A percentile compares a stretch with the other conserved stretches of the same genome.
phyloP scores from a whole-genome alignment of 371 early-diverging fungal species.

The Rhizopus delemar region DNA sequence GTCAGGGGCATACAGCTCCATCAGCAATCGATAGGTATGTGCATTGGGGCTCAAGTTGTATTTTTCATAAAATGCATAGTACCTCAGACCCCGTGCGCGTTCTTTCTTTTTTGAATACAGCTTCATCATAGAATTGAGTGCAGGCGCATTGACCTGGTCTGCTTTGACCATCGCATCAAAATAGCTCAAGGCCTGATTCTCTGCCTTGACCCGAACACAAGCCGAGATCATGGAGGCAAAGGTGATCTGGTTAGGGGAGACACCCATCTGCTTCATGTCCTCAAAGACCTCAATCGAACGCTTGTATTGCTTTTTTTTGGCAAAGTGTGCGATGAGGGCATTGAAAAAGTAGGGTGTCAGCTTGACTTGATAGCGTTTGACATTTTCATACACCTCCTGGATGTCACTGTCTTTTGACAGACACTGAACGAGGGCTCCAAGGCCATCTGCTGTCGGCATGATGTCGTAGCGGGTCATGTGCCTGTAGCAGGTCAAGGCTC shows the following conservation, averaged over 20 bases:
- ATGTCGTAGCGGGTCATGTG: neutral
- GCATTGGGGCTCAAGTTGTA: slow-evolving; percentile 44
- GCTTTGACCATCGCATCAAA: slow-evolving; percentile 49
- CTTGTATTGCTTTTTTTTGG: slow-evolving; percentile 52
- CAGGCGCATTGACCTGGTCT: slow-evolving; percentile 13
- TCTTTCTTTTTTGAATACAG: slow-evolving; percentile 55
- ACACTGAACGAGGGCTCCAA: neutral
- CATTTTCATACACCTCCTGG: neutral
- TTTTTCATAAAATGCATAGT: slow-evolving; percentile 41
- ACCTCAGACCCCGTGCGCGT: slow-evolving; percentile 48
- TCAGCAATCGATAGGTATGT: slow-evolving; percentile 55
- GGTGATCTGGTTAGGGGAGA: slow-evolving; percentile 54
- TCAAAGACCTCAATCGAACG: slow-evolving; percentile 46
- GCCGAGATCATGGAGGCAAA: slow-evolving; percentile 59
- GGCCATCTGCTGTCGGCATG: neutral
- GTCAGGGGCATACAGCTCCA: slow-evolving; percentile 54
- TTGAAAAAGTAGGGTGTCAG: slow-evolving; percentile 50
- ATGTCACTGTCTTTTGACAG: neutral
- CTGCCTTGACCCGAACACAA: slow-evolving; percentile 47
- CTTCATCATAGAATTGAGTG: slow-evolving; percentile 60
- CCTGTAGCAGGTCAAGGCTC: neutral
- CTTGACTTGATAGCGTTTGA: neutral
- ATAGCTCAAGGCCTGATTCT: slow-evolving; percentile 42
- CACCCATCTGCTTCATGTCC: slow-evolving; percentile 47
- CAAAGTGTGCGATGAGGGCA: slow-evolving; percentile 56